Percentiles rank a stretch among this genome's conserved stretches.
These are phyloP conservation scores for Dendrocalamus sinicus DNA, from an alignment of 176 grass and related monocot species.

Conservation along the genomic window DNA sequence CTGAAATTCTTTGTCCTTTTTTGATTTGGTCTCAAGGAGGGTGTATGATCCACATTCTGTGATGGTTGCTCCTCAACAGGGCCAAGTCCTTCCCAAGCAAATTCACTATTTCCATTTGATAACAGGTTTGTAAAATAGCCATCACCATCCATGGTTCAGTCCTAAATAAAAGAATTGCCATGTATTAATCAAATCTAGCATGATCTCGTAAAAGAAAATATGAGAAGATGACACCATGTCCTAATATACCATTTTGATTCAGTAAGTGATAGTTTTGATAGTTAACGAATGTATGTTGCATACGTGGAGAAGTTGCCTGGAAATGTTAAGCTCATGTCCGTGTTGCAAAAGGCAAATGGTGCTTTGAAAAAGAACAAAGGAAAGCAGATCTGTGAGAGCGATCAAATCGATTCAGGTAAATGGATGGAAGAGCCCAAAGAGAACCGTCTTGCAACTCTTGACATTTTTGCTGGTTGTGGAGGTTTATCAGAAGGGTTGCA, in stretches of 20 bases:
- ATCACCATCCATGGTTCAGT: too few relatives aligned
- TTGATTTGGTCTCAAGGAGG: too few relatives aligned
- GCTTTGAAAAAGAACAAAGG: slow-evolving; percentile 82
- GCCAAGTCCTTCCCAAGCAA: too few relatives aligned
- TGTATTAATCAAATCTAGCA: slow-evolving; percentile 32
- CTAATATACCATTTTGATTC: slow-evolving; percentile 38
- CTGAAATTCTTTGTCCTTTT: too few relatives aligned
- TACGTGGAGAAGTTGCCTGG: slow-evolving; percentile 68
- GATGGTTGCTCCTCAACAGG: too few relatives aligned
- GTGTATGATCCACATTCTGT: too few relatives aligned
- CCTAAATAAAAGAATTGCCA: background rate
- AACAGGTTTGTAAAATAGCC: too few relatives aligned
- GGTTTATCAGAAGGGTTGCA: slow-evolving; percentile 96
- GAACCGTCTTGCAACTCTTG: slow-evolving; percentile 78
- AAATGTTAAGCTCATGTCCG: slow-evolving; percentile 64
- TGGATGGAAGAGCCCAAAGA: slow-evolving; percentile 61
- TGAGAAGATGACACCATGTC: slow-evolving; percentile 23
- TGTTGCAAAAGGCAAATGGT: slow-evolving; percentile 47
- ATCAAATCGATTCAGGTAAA: slow-evolving; percentile 61
- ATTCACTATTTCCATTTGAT: too few relatives aligned
- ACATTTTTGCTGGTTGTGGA: slow-evolving; percentile 98
- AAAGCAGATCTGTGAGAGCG: slow-evolving; percentile 74
- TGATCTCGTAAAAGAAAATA: background rate
- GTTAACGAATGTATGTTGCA: slow-evolving; percentile 45
- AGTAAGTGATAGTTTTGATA: slow-evolving; percentile 14